Conservation (phyloP, 768 basidiomycete species). For the Boletus rufocinnamomeus region DNA sequence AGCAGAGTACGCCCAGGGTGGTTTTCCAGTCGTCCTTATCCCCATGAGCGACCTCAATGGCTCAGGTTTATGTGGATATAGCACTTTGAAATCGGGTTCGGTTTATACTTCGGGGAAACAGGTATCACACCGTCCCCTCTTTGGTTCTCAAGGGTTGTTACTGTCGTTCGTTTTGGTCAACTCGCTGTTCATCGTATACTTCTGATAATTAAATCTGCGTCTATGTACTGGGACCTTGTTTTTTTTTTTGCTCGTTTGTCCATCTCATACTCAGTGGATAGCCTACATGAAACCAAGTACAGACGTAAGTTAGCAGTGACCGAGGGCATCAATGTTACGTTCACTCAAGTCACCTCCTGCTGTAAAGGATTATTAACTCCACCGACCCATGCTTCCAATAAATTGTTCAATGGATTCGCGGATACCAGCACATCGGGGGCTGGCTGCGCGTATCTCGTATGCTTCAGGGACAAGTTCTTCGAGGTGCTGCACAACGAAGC, state of each 20-base stretch:
- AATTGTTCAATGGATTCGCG: constrained; percentile 36
- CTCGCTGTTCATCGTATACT: constrained; percentile 3
- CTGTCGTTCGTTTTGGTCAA: constrained; percentile 13
- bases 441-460: constrained; percentile 53
- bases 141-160: not conserved
- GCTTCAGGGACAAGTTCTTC: constrained; percentile 59
- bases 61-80: constrained; percentile 42
- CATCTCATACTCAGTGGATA: not conserved
- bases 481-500: constrained; percentile 42
- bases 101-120: constrained; percentile 9
- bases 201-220: constrained; percentile 2
- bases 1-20: constrained; percentile 65
- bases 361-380: constrained; percentile 2
- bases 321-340: not conserved
- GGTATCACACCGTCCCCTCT: not conserved
- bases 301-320: not conserved
- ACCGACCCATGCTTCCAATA: constrained; percentile 16
- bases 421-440: constrained; percentile 52
- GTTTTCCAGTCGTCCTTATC: constrained; percentile 57
- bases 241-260: not conserved
- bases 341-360: not conserved
- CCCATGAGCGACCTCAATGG: constrained; percentile 38
- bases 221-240: not conserved
- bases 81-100: not conserved
- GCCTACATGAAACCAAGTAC: not conserved